Percentiles rank a stretch among this genome's conserved stretches.
Conservation (phyloP, 1,139 yeast species). For the Yamadazyma membranifaciens region DNA sequence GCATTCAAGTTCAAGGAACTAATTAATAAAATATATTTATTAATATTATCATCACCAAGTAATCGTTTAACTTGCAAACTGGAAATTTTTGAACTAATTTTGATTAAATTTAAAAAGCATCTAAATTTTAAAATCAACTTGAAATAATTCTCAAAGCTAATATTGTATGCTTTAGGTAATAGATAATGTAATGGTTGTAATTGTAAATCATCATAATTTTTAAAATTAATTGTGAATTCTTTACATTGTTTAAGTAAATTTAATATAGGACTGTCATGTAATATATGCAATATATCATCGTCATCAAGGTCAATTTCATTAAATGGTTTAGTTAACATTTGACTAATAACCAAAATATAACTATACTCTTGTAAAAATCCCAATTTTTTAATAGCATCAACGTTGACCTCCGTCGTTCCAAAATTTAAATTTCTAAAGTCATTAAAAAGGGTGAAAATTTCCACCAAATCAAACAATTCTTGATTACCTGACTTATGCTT, state of each 20-base stretch:
- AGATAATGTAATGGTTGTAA: constrained; percentile 5
- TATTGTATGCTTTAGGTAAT: constrained; percentile 5
- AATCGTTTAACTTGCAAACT: constrained; percentile 7
- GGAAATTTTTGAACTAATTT: constrained; percentile 13
- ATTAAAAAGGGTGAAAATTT: constrained; percentile 8
- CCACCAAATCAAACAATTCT: constrained; percentile 5
- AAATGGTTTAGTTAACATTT: constrained; percentile 12
- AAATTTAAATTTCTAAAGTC: constrained; percentile 7
- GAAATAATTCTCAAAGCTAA: constrained; percentile 10
- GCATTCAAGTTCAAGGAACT: constrained; percentile 11
- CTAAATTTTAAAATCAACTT: constrained; percentile 12
- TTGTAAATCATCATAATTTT: constrained; percentile 3
- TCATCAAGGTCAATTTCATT: constrained; percentile 5
- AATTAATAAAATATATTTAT: constrained; percentile 12
- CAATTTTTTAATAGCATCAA: constrained; percentile 1
- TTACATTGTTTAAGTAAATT: constrained; percentile 4
- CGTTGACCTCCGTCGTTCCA: background rate
- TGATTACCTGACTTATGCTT: constrained; percentile 4
- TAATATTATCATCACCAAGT: constrained; percentile 9
- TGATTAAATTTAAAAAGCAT: constrained; percentile 15
- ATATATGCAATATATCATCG: constrained; percentile 6
- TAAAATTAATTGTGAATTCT: constrained; percentile 6
- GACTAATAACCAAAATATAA: constrained; percentile 5
- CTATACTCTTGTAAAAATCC: constrained; percentile 11
- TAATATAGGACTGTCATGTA: constrained; percentile 6